Evolutionary conservation across 2,329 filamentous ascomycete genomes (phyloP), one percentile per base, ranked within the genome.

Genomic region (Neobulgaria alba): DNA sequence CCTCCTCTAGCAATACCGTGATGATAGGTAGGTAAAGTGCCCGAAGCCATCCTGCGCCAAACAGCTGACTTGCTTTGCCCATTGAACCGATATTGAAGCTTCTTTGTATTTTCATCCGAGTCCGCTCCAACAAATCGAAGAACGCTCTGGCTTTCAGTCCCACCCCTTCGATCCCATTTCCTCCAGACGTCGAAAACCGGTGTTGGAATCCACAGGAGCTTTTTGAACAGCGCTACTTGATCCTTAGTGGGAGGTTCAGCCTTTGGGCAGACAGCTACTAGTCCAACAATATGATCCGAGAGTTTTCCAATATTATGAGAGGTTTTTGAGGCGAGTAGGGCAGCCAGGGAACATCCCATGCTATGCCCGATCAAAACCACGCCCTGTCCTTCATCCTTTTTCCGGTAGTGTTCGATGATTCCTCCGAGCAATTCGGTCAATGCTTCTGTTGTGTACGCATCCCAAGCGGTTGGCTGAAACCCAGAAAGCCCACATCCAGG

Each of bases 331-430:
- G 86, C 81, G 38, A 96, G 67, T 12, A 82, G 66, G 18, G 85
- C 80, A 4, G 82, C 77, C 15, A 95, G 67, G 3, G 84, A 84
- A 43, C 84, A 88, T 5, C 92, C 92, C 76, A 95, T 83, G 59
- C 87, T 95, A 57, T 98, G 92, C 1, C 82, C 87, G 44, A 96
- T 76, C 20, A 95, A 62, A 15, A 95, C 73, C 10, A 95, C 73
- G 3, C 78, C 75, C 60, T 95, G 88, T 1, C 67, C 68, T 14
- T 69, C 65, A 26, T 75, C 68, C 32, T 71, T 72, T 49, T 85
- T 78, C 30, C 82, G 76, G 56, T 90, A 76, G 33, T 79, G 72
- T 29, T 86, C 74, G 44, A 96, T 88, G 21, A 87, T 75, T 1
- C 69, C 72, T 42, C 80, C 79, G 10, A 95, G 68, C 9, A 98